Percentiles rank a stretch among this genome's conserved stretches.
Conservation (phyloP, 2,329 filamentous ascomycete species). For the Aureobasidium uvarum region DNA sequence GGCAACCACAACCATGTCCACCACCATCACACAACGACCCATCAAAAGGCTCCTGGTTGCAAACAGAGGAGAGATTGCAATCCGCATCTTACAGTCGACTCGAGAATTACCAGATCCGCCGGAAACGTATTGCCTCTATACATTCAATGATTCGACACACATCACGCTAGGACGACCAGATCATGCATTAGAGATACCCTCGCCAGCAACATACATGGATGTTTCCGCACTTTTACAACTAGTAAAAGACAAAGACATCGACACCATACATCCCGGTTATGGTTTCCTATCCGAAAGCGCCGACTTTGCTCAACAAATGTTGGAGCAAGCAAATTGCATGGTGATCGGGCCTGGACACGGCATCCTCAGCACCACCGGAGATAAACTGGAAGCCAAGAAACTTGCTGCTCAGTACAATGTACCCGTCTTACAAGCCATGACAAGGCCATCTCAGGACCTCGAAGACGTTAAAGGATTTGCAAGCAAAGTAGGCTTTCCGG, state of each 20-base stretch:
- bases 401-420: slow-evolving; percentile 50
- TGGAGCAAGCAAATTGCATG: slow-evolving; percentile 46
- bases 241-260: slow-evolving; percentile 51
- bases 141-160: not conserved
- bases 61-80: slow-evolving; percentile 64
- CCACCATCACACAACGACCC: not conserved
- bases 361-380: slow-evolving; percentile 55
- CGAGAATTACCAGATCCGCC: slow-evolving; percentile 49
- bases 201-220: slow-evolving; percentile 50
- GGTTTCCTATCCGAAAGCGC: slow-evolving; percentile 61
- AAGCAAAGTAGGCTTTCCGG: slow-evolving; percentile 51
- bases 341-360: slow-evolving; percentile 59
- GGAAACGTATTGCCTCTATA: slow-evolving; percentile 35
- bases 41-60: slow-evolving; percentile 55
- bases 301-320: slow-evolving; percentile 50
- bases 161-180: not conserved
- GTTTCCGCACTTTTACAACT: slow-evolving; percentile 51
- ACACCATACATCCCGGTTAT: slow-evolving; percentile 60
- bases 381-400: slow-evolving; percentile 55
- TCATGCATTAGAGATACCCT: not conserved
- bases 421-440: slow-evolving; percentile 23
- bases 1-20: not conserved
- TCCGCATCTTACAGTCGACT: slow-evolving; percentile 59
- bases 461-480: slow-evolving; percentile 58
- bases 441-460: not conserved